phyloP scores from a whole-genome alignment of 2,329 filamentous ascomycete species.

The Verticillium nonalfalfae region DNA sequence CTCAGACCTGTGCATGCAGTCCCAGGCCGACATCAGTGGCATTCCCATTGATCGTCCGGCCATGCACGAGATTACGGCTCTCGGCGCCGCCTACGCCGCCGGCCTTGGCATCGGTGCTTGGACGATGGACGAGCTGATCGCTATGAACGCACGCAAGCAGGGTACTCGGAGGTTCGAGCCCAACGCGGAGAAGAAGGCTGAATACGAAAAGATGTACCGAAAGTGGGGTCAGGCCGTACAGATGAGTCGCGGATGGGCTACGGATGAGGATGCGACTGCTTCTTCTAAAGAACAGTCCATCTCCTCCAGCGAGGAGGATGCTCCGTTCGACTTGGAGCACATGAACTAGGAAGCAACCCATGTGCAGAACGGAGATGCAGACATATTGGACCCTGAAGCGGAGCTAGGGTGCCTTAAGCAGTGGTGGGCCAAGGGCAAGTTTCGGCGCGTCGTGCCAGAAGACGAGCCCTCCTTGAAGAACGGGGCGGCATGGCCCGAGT shows the following conservation, averaged over 20 bases:
- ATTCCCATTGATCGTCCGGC: slow-evolving; percentile 78
- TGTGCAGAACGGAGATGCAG: neutral
- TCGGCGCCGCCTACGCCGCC: slow-evolving; percentile 84
- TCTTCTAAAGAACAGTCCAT: neutral
- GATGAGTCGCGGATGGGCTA: slow-evolving; percentile 51
- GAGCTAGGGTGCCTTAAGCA: neutral
- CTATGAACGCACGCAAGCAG: slow-evolving; percentile 67
- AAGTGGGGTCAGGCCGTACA: slow-evolving; percentile 53
- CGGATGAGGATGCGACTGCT: neutral
- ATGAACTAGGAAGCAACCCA: neutral
- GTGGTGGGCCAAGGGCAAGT: neutral
- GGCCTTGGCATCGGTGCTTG: slow-evolving; percentile 79
- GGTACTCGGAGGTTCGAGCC: slow-evolving; percentile 67
- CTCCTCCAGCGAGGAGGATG: neutral
- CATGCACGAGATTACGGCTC: slow-evolving; percentile 86
- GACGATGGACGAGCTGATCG: slow-evolving; percentile 56
- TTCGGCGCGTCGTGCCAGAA: neutral
- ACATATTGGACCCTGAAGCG: neutral
- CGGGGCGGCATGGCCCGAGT: neutral
- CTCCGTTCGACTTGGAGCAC: neutral
- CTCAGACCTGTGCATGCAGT: slow-evolving; percentile 86
- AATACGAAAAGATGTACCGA: slow-evolving; percentile 33
- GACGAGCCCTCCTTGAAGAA: neutral
- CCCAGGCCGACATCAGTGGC: slow-evolving; percentile 76
- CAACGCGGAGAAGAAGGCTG: slow-evolving; percentile 39